phyloP scores from a whole-genome alignment of 345 rosid species.

The Moricandia moricandioides region DNA sequence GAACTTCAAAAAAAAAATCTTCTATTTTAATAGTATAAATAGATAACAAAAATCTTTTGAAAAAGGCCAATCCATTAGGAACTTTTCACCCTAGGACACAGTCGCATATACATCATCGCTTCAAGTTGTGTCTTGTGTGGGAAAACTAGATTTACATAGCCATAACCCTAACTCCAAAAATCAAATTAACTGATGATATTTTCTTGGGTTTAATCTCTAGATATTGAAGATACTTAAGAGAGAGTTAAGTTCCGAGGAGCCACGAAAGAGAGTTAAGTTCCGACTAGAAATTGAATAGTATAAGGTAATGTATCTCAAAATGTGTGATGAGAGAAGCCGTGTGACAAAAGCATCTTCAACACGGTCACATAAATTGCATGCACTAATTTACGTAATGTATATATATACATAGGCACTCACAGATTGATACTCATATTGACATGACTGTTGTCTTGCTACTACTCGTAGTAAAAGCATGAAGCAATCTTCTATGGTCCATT shows the following conservation, averaged over 20 bases:
- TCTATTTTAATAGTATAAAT: too few relatives aligned
- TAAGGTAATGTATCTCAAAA: constrained; percentile 21
- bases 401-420: constrained; percentile 10
- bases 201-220: not conserved
- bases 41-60: not conserved
- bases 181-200: too few relatives aligned
- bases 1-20: too few relatives aligned
- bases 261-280: constrained; percentile 4
- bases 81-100: not conserved
- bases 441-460: constrained; percentile 11
- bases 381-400: constrained; percentile 17
- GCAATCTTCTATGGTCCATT: constrained; percentile 8
- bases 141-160: not conserved
- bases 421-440: not conserved
- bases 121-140: not conserved
- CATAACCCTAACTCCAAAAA: not conserved
- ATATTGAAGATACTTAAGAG: not conserved
- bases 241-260: not conserved
- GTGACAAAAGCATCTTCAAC: constrained; percentile 20
- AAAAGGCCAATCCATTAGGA: not conserved
- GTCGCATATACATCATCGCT: not conserved
- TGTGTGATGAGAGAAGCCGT: constrained; percentile 25
- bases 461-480: constrained; percentile 28
- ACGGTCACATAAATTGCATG: constrained; percentile 26
- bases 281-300: constrained; percentile 17